A percentile compares a stretch with the other conserved stretches of the same genome.
These are phyloP conservation scores for Leishmania turanica DNA, from an alignment of 208 protist genomes.

Conservation along the genomic window DNA sequence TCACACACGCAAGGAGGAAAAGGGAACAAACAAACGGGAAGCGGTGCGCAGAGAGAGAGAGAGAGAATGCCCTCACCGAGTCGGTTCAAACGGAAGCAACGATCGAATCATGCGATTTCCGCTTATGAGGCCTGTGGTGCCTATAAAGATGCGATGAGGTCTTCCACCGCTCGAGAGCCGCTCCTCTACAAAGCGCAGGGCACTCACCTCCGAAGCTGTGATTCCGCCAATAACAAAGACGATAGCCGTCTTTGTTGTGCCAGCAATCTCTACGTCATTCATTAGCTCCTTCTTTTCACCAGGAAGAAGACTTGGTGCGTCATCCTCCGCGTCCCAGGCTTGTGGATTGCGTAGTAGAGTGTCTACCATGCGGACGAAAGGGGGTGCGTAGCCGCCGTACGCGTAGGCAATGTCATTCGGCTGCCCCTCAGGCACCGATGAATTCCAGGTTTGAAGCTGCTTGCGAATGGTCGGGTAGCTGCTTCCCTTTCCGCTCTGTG, in stretches of 20 bases:
- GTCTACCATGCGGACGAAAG: slow-evolving; percentile 62
- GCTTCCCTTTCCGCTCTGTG: slow-evolving; percentile 40
- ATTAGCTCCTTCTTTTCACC: slow-evolving; percentile 59
- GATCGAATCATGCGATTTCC: slow-evolving; percentile 60
- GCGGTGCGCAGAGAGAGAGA: too few relatives aligned
- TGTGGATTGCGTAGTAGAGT: slow-evolving; percentile 48
- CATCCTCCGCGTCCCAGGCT: slow-evolving; percentile 42
- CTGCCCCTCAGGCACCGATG: slow-evolving; percentile 53
- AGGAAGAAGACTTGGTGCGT: slow-evolving; percentile 41
- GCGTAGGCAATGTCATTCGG: slow-evolving; percentile 75
- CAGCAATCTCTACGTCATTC: slow-evolving; percentile 41
- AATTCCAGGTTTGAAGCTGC: slow-evolving; percentile 61
- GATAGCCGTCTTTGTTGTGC: slow-evolving; percentile 46
- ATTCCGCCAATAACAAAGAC: slow-evolving; percentile 95
- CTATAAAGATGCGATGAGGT: slow-evolving; percentile 57
- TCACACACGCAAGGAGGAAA: neutral
- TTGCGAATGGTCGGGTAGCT: slow-evolving; percentile 62
- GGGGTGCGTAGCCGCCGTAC: slow-evolving; percentile 80
- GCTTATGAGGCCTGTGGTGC: slow-evolving; percentile 63
- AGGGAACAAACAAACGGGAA: slow-evolving; percentile 4
- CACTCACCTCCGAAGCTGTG: slow-evolving; percentile 92
- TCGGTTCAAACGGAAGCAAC: slow-evolving; percentile 51
- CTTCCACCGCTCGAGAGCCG: slow-evolving; percentile 43
- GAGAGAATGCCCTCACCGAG: neutral
- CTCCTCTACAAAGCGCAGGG: slow-evolving; percentile 85